phyloP scores from a whole-genome alignment of 2,329 filamentous ascomycete species.

The Calonectria crousiana region DNA sequence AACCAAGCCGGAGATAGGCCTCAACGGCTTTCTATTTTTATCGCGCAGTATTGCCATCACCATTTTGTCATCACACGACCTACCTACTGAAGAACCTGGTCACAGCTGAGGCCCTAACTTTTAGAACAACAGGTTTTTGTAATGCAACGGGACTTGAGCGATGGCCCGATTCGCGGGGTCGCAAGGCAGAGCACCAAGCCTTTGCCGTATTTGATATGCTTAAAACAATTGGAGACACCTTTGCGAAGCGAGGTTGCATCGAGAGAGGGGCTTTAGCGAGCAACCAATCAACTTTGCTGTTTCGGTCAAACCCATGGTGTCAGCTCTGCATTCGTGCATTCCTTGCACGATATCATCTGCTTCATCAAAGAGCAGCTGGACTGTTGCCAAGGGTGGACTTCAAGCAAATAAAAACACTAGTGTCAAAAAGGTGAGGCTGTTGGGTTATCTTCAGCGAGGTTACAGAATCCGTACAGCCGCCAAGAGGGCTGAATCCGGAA shows the following conservation, averaged over 20 bases:
- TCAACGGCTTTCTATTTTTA: background rate
- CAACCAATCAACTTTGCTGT: background rate
- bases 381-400: background rate
- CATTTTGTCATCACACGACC: background rate
- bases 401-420: background rate
- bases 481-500: background rate
- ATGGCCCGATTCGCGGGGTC: background rate
- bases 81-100: background rate
- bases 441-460: background rate
- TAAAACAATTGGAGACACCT: constrained; percentile 1
- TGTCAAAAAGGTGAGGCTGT: background rate
- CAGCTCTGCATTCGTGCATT: background rate
- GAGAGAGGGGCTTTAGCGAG: background rate
- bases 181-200: background rate
- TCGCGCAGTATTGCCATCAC: background rate
- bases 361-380: background rate
- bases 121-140: background rate
- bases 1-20: background rate
- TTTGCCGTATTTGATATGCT: background rate
- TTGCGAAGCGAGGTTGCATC: background rate
- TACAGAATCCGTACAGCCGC: background rate
- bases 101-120: background rate
- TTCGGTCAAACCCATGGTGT: background rate
- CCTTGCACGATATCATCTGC: background rate
- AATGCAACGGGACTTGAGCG: background rate